These are phyloP conservation scores for Diatrype stigma DNA, from an alignment of 2,329 filamentous ascomycete species.

Conservation along the genomic window DNA sequence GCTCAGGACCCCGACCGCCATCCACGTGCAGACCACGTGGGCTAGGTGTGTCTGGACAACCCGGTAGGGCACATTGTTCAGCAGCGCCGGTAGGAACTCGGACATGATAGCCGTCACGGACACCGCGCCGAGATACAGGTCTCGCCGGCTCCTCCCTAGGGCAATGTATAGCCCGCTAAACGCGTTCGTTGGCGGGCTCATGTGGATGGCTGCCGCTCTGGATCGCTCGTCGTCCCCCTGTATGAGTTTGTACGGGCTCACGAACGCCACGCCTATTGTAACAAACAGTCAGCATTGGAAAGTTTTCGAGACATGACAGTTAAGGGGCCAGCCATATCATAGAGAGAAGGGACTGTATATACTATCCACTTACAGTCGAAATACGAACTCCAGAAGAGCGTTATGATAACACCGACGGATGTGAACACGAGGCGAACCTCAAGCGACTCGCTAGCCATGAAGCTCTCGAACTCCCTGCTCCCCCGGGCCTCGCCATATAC, in stretches of 20 bases:
- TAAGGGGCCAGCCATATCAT: too few relatives aligned
- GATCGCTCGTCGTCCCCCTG: too few relatives aligned
- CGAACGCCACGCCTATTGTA: constrained; percentile 35
- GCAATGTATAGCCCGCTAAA: constrained; percentile 38
- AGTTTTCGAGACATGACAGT: too few relatives aligned
- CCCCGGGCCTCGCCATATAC: constrained; percentile 23
- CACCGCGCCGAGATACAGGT: constrained; percentile 32
- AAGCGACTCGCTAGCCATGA: constrained; percentile 26
- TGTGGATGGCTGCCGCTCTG: constrained; percentile 24
- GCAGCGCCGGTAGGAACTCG: constrained; percentile 43
- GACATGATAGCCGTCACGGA: constrained; percentile 37
- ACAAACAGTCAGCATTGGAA: too few relatives aligned
- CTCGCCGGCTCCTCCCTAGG: constrained; percentile 14
- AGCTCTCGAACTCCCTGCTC: constrained; percentile 23
- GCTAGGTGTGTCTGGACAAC: constrained; percentile 35
- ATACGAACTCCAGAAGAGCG: constrained; percentile 23
- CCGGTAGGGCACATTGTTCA: constrained; percentile 43
- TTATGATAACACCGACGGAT: constrained; percentile 23
- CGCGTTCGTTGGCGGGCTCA: constrained; percentile 36
- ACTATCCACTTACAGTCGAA: constrained; percentile 18
- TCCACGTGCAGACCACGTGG: constrained; percentile 34
- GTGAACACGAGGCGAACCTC: constrained; percentile 28
- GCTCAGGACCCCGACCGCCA: constrained; percentile 32
- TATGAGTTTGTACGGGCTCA: constrained; percentile 37
- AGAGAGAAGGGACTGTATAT: too few relatives aligned